These are phyloP conservation scores for Apophysomyces variabilis DNA, from an alignment of 371 early-diverging fungal genomes.

Conservation along the genomic window DNA sequence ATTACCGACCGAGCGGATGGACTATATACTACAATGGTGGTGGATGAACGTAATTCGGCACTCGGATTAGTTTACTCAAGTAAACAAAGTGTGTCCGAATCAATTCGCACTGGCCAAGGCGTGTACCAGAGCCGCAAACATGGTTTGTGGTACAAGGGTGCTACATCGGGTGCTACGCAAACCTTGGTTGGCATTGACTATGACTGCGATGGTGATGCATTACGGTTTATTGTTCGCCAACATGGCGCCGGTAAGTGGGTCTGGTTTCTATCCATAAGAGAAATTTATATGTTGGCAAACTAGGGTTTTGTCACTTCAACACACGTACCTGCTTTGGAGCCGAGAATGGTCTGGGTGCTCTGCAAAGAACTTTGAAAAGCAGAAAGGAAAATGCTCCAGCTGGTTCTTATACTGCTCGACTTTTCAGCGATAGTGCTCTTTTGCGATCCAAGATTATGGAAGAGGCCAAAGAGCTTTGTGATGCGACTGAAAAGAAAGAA, in stretches of 20 bases:
- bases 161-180: conserved; percentile 93
- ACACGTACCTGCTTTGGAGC: conserved; percentile 93
- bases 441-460: conserved; percentile 94
- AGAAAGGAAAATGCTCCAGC: conserved; percentile 77
- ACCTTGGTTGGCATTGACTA: conserved; percentile 71
- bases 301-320: conserved; percentile 94
- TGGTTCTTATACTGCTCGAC: conserved; percentile 90
- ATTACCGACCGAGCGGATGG: conserved; percentile 89
- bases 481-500: conserved; percentile 75
- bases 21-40: conserved; percentile 90
- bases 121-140: conserved; percentile 92
- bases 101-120: conserved; percentile 80
- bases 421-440: conserved; percentile 84
- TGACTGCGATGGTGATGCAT: conserved; percentile 93
- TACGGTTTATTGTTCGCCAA: conserved; percentile 89
- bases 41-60: conserved; percentile 85
- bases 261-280: conserved; percentile 9
- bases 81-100: conserved; percentile 79
- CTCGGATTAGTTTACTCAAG: conserved; percentile 94
- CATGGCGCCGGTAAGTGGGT: conserved; percentile 71
- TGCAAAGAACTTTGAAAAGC: conserved; percentile 65
- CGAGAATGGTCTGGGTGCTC: conserved; percentile 73
- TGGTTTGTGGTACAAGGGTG: conserved; percentile 96
- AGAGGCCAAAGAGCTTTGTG: conserved; percentile 93
- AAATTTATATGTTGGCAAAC: neutral